phyloP scores from a whole-genome alignment of 2,329 filamentous ascomycete species.

The Diaporthe citrichinensis region DNA sequence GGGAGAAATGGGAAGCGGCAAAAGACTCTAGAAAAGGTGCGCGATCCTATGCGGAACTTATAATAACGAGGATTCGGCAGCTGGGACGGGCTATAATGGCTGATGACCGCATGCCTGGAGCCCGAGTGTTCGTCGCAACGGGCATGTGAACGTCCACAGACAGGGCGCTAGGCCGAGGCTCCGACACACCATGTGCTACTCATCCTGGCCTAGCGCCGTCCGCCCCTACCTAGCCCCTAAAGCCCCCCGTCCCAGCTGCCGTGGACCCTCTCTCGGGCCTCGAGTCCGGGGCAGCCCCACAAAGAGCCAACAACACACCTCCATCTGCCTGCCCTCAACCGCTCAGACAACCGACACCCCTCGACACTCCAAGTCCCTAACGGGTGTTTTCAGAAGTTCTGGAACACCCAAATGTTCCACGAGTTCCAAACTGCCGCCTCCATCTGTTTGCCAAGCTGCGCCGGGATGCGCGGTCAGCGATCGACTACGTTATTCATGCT shows the following conservation, averaged over 20 bases:
- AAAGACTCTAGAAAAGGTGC: not conserved
- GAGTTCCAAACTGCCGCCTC: not conserved
- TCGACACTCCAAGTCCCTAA: not conserved
- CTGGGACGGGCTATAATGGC: not conserved
- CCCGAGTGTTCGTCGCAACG: conserved; percentile 7
- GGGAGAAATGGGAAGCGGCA: not conserved
- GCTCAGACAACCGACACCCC: not conserved
- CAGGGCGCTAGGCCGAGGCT: conserved; percentile 38
- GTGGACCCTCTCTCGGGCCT: conserved; percentile 1
- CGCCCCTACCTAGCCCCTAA: not conserved
- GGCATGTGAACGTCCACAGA: conserved; percentile 40
- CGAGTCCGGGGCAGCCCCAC: conserved; percentile 20
- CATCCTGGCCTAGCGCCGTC: conserved; percentile 33
- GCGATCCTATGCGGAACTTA: conserved; percentile 6
- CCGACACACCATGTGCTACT: conserved; percentile 32
- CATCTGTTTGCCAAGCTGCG: not conserved
- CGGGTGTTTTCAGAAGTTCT: not conserved
- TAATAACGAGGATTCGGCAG: conserved; percentile 3
- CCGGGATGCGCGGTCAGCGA: not conserved
- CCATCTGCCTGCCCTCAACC: not conserved
- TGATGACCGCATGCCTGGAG: conserved; percentile 33
- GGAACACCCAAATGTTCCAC: conserved; percentile 20
- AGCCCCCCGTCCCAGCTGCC: not conserved
- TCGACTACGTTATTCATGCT: not conserved
- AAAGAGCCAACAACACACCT: not conserved